phyloP scores from a whole-genome alignment of 108 stramenopile species.

The Cyclostephanos invisitatus region DNA sequence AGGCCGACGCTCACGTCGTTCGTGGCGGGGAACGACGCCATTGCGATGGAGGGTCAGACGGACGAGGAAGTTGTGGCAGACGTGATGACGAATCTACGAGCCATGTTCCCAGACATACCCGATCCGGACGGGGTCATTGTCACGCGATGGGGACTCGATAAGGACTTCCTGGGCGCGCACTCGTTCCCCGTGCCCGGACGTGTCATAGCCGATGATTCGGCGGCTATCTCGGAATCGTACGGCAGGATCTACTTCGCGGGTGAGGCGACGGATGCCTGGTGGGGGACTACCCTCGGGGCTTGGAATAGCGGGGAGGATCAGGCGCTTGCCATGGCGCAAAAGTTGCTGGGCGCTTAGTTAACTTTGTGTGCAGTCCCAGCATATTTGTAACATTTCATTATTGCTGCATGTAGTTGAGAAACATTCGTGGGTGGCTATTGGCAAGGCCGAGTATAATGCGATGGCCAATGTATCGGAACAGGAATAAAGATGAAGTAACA shows the following conservation, averaged over 20 bases:
- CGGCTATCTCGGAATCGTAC: neutral
- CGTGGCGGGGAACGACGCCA: conserved; percentile 36
- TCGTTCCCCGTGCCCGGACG: conserved; percentile 29
- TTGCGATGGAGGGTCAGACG: conserved; percentile 20
- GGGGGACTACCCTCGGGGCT: conserved; percentile 38
- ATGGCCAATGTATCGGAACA: too few relatives aligned
- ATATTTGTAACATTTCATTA: too few relatives aligned
- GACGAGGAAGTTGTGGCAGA: conserved; percentile 43
- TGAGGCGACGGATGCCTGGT: conserved; percentile 36
- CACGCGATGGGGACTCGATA: conserved; percentile 46
- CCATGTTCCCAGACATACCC: conserved; percentile 42
- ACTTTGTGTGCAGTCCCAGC: neutral
- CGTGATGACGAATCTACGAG: conserved; percentile 33
- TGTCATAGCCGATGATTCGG: conserved; percentile 11
- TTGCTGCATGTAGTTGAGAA: too few relatives aligned
- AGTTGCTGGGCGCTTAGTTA: neutral
- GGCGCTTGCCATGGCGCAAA: conserved; percentile 20
- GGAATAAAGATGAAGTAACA: too few relatives aligned
- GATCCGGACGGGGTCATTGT: conserved; percentile 37
- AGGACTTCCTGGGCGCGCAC: conserved; percentile 39
- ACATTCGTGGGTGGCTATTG: too few relatives aligned
- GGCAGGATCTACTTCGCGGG: conserved; percentile 45
- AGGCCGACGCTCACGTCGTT: conserved; percentile 20
- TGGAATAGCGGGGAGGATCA: conserved; percentile 29
- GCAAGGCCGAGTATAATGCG: too few relatives aligned